Evolutionary conservation across 192 early-diverging fungal genomes (phyloP), one percentile per base, ranked within the genome.

Genomic region (Umbelopsis sp.): DNA sequence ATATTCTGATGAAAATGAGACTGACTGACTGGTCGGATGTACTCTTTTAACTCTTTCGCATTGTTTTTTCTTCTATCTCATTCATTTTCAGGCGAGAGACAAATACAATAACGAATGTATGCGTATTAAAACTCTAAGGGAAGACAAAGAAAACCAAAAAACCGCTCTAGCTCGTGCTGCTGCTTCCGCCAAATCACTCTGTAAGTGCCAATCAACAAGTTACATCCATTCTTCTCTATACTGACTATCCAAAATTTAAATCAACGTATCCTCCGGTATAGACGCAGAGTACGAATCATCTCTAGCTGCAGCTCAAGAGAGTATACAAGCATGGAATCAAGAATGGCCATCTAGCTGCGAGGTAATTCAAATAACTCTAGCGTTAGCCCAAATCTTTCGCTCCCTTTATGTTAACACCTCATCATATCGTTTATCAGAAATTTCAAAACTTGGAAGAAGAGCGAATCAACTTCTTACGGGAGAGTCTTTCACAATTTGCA

Each of bases 401-500:
- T n/a, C n/a, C n/a, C n/a, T n/a, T n/a, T n/a, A n/a, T n/a, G n/a
- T n/a, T n/a, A n/a, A n/a, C n/a, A n/a, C n/a, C n/a, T n/a, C n/a
- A n/a, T n/a, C n/a, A n/a, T n/a, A n/a, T n/a, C n/a, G n/a, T n/a
- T n/a, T n/a, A n/a, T n/a, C n/a, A 82, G 81, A 83, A 78, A 81
- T 84, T 84, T 17, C 83, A 84, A 81, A 12, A 77, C 12, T 44
- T 91, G 21, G 89, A 92, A 75, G 91, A 92, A 73, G 84, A 92
- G 71, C 76, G 89, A 29, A 80, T 92, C 10, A 86, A 89, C 52
- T 89, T 86, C 20, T 75, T 90, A 20, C 82, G 87, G 47, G 87
- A 77, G 1, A 68, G 66, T 8, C 79, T 92, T 65, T 92, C 89
- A 88, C 81, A 82, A 7, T 91, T 86, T 59, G 85, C 89, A 14